phyloP scores from a whole-genome alignment of 805 yeast species.

The Saturnispora mendoncae region DNA sequence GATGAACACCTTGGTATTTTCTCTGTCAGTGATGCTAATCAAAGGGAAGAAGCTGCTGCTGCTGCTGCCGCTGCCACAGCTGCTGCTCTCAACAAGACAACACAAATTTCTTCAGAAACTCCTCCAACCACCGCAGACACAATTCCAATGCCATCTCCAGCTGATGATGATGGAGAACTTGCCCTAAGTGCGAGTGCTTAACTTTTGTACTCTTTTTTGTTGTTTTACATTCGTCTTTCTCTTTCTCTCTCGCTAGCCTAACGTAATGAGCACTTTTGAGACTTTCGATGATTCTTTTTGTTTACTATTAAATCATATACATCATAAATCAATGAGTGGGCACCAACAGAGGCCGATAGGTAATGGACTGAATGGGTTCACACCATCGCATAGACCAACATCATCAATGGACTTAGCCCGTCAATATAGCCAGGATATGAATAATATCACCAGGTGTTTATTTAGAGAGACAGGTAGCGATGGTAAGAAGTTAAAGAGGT shows the following conservation, averaged over 20 bases:
- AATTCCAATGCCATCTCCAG: not conserved
- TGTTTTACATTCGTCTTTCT: not conserved
- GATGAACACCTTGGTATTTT: slow-evolving; percentile 30
- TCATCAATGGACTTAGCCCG: slow-evolving; percentile 32
- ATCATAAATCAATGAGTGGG: not conserved
- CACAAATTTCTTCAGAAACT: not conserved
- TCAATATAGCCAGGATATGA: slow-evolving; percentile 50
- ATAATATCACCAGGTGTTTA: slow-evolving; percentile 38
- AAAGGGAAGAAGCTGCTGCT: slow-evolving; percentile 13
- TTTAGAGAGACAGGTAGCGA: slow-evolving; percentile 38
- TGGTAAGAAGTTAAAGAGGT: slow-evolving; percentile 42
- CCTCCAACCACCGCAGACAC: not conserved
- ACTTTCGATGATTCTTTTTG: not conserved
- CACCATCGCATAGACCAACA: slow-evolving; percentile 1
- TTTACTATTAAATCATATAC: not conserved
- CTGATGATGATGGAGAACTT: not conserved
- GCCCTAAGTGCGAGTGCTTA: too few species aligned
- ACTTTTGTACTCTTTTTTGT: too few species aligned
- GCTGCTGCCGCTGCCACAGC: slow-evolving; percentile 6
- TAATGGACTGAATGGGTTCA: not conserved
- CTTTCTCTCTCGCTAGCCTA: too few species aligned
- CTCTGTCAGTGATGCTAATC: slow-evolving; percentile 26
- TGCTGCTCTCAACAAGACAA: not conserved
- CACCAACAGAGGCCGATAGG: not conserved
- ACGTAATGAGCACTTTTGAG: not conserved